Conservation (phyloP, 129 eudicot species). For the Cynara cardunculus region DNA sequence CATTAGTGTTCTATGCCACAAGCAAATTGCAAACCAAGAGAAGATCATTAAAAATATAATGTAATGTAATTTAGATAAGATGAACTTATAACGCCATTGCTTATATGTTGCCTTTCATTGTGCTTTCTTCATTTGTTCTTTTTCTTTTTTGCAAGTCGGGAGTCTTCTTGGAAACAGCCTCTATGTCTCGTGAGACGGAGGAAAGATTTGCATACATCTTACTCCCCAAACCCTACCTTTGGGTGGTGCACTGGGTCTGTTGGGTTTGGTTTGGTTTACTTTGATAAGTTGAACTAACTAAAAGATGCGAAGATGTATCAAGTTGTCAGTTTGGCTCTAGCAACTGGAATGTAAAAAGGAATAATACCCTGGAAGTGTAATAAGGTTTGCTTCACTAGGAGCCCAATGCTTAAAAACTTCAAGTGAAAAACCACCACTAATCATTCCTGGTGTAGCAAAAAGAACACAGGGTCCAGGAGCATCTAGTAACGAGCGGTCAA, state of each 20-base stretch:
- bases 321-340: neutral
- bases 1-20: neutral
- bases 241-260: too few species aligned
- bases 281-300: neutral
- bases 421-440: slow-evolving; percentile 92
- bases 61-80: neutral
- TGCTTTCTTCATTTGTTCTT: too few species aligned
- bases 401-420: slow-evolving; percentile 97
- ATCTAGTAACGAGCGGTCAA: slow-evolving; percentile 73
- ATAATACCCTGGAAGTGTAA: slow-evolving; percentile 75
- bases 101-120: too few species aligned
- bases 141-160: too few species aligned
- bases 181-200: too few species aligned
- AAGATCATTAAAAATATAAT: neutral
- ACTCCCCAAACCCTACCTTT: too few species aligned
- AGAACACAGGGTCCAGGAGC: slow-evolving; percentile 98
- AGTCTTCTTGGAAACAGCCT: too few species aligned
- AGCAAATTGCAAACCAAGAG: neutral
- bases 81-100: too few species aligned
- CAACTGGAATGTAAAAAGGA: neutral
- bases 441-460: slow-evolving; percentile 96
- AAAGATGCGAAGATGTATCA: neutral
- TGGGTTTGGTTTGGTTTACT: too few species aligned
- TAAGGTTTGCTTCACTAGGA: slow-evolving; percentile 73
- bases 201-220: too few species aligned